Evolutionary conservation across 495 filamentous ascomycete genomes (phyloP), one percentile per base, ranked within the genome.

Genomic region (Lentithecium fluviatile): DNA sequence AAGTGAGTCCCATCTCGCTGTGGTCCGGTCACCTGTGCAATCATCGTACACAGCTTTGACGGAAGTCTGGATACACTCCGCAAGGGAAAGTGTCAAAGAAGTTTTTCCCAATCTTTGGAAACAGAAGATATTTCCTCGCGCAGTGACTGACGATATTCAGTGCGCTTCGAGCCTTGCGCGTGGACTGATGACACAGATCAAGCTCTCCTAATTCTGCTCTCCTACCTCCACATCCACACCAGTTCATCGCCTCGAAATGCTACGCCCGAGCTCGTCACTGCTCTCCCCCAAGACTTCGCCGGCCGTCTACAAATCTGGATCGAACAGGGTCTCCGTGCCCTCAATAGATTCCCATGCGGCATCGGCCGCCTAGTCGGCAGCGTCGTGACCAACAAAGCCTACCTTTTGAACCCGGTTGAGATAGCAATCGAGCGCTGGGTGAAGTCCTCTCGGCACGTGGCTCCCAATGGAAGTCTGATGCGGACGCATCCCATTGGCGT

Each of bases 101-200:
- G 10, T 10, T 4, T 10, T 26, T 23, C 23, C 23, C 6, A 20
- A 11, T 43, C 29, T 38, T 37, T 40, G 2, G 20, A 23, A 21
- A 17, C n/a, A 51, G n/a, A 24, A 13, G 15, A 19, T 4, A 32
- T 32, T 3, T 10, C 10, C 29, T 10, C 10, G 15, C 32, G 1
- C 13, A 29, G 10, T 5, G 12, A 8, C 47, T 37, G 58, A 38
- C 58, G 29, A 21, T 7, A 10, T n/a, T 19, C 37, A 64, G 67
- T 69, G 13, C 67, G 70, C 37, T 73, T 78, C 23, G 51, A 65
- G 0, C 58, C 60, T 2, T 71, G 71, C 40, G 70, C 75, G 55
- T 80, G 77, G 78, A 80, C 78, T n/a, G 77, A 80, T 59, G 78
- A 80, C 63, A 80, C 78, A 11, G 78, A 80, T 62, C 78, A 80